Evolutionary conservation across 225 moss, liverwort and hornwort genomes (phyloP).

Genomic region (Bryum argenteum): DNA sequence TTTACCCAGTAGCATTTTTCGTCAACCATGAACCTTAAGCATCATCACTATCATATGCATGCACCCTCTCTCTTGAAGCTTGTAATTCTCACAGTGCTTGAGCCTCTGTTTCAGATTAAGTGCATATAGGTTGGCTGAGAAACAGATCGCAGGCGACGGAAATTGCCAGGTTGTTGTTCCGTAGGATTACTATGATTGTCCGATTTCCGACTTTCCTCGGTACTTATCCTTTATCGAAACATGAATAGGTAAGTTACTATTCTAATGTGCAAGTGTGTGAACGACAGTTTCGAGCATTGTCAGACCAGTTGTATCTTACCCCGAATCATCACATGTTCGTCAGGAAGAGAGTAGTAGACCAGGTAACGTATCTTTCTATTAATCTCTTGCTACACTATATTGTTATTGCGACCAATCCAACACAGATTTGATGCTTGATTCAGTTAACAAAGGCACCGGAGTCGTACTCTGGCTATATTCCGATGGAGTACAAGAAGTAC

Average conservation of each 20-base stretch:
- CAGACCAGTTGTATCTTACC: conserved; percentile 54
- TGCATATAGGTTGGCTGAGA: conserved; percentile 77
- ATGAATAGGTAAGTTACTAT: background rate
- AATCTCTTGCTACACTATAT: background rate
- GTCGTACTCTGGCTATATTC: conserved; percentile 54
- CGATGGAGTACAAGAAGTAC: conserved; percentile 79
- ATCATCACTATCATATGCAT: conserved; percentile 6
- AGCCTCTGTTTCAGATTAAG: conserved; percentile 50
- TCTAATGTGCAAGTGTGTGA: conserved; percentile 25
- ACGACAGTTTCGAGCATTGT: conserved; percentile 62
- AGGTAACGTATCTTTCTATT: conserved; percentile 28
- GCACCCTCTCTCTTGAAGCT: background rate
- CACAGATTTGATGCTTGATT: conserved; percentile 11
- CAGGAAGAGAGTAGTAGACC: conserved; percentile 46
- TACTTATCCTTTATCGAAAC: background rate
- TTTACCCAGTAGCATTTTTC: too few relatives aligned
- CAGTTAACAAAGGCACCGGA: conserved; percentile 58
- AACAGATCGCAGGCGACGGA: conserved; percentile 82
- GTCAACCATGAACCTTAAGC: too few relatives aligned
- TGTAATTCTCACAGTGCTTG: conserved; percentile 15
- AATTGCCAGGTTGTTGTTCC: conserved; percentile 80
- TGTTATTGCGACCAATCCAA: background rate
- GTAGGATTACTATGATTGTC: background rate
- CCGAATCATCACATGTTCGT: conserved; percentile 58
- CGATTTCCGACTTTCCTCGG: background rate